These are phyloP conservation scores for Sporothrix mexicana DNA, from an alignment of 2,329 filamentous ascomycete species.

Conservation along the genomic window DNA sequence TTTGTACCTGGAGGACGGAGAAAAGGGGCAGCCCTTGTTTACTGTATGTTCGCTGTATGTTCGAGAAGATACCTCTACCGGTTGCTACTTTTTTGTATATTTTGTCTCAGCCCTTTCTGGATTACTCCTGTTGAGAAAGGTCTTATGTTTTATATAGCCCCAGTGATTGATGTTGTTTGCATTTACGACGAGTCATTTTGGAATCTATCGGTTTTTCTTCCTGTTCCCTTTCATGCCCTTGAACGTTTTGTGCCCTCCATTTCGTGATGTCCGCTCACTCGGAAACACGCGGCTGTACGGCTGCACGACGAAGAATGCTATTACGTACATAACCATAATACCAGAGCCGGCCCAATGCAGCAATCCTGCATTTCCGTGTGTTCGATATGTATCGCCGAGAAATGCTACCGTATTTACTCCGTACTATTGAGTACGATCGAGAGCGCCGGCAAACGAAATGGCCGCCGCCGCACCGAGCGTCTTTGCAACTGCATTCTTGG, in stretches of 20 bases:
- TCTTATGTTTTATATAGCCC: neutral
- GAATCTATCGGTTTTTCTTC: slow-evolving; percentile 10
- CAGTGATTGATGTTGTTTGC: neutral
- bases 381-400: neutral
- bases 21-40: slow-evolving; percentile 16
- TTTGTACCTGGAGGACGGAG: slow-evolving; percentile 3
- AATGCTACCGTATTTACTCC: slow-evolving; percentile 7
- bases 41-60: slow-evolving; percentile 14
- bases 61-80: slow-evolving; percentile 34
- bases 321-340: neutral
- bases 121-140: neutral
- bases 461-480: no score
- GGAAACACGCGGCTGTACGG: slow-evolving; percentile 1
- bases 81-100: neutral
- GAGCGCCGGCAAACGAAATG: neutral
- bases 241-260: neutral
- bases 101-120: neutral
- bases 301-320: neutral
- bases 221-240: neutral
- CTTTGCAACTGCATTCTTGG: no score
- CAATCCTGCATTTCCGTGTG: neutral
- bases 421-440: neutral
- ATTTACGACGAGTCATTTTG: neutral
- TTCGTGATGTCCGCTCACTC: neutral
- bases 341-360: neutral